Conservation (phyloP, 371 early-diverging fungal species). For the Mortierella sp. region DNA sequence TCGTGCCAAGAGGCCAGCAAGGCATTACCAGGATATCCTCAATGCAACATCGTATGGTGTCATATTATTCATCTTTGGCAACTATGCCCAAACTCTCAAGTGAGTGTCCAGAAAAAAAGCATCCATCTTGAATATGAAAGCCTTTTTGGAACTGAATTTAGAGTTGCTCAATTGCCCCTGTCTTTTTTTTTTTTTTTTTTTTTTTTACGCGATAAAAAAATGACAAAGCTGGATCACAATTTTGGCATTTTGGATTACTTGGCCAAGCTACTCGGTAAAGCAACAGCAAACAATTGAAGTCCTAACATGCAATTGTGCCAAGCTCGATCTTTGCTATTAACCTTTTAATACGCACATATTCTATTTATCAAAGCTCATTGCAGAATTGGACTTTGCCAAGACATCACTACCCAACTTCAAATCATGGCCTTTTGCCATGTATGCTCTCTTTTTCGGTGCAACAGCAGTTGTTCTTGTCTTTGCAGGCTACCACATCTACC, state of each 20-base stretch:
- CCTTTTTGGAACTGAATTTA: background rate
- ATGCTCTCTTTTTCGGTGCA: conserved; percentile 72
- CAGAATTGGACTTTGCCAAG: conserved; percentile 79
- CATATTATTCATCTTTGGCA: conserved; percentile 87
- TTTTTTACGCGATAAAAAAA: background rate
- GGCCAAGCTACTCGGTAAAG: conserved; percentile 68
- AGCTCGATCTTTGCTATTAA: background rate
- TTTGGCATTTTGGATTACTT: conserved; percentile 78
- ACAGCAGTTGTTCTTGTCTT: conserved; percentile 66
- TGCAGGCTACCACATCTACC: conserved; percentile 71
- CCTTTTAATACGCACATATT: background rate
- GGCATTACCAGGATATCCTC: conserved; percentile 76
- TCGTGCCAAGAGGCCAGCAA: conserved; percentile 68
- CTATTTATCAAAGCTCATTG: conserved; percentile 58
- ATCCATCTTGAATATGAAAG: background rate
- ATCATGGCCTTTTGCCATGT: conserved; percentile 79
- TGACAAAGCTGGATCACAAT: conserved; percentile 74
- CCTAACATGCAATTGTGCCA: background rate
- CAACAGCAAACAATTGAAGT: background rate
- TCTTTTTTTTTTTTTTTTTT: background rate
- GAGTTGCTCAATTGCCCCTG: background rate
- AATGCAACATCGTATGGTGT: conserved; percentile 69
- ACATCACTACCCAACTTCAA: conserved; percentile 78
- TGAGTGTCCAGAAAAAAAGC: conserved; percentile 27
- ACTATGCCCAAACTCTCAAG: conserved; percentile 79